phyloP scores from a whole-genome alignment of 305 asterid species.

The Rubia tinctorum region DNA sequence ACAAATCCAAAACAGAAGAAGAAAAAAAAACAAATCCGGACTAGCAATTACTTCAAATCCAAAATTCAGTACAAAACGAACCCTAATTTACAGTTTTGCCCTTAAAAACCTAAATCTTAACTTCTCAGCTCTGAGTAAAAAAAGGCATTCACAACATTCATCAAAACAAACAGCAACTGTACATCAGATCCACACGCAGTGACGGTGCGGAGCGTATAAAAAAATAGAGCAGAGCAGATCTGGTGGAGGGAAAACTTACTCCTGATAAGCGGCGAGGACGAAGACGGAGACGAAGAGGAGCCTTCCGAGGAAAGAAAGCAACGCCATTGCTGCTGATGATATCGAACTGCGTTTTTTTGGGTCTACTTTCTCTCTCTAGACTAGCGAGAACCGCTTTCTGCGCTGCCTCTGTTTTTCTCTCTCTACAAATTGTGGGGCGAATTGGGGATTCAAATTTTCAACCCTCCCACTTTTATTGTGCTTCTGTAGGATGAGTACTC shows the following conservation, averaged over 20 bases:
- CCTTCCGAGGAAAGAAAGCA: conserved; percentile 69
- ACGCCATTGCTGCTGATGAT: conserved; percentile 46
- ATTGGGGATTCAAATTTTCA: conserved; percentile 35
- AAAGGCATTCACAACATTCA: not conserved
- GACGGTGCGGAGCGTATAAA: no score
- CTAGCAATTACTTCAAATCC: not conserved
- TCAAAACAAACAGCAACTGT: not conserved
- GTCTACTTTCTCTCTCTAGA: conserved; percentile 20
- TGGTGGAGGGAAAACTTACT: conserved; percentile 46
- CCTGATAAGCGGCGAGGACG: conserved; percentile 81
- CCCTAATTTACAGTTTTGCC: not conserved
- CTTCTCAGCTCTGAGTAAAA: not conserved
- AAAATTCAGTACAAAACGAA: not conserved
- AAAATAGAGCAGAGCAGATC: conserved; percentile 38
- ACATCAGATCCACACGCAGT: not conserved
- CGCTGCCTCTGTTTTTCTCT: conserved; percentile 17
- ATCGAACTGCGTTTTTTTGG: conserved; percentile 8
- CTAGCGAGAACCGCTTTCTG: not conserved
- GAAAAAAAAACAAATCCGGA: not conserved
- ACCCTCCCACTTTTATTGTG: not conserved
- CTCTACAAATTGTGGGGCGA: conserved; percentile 23
- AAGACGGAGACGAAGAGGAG: conserved; percentile 84
- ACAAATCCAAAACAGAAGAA: no score
- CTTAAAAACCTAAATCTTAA: not conserved
- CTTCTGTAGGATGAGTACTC: not conserved